phyloP scores from a whole-genome alignment of 148 eudicot species.

The Fagopyrum tataricum region DNA sequence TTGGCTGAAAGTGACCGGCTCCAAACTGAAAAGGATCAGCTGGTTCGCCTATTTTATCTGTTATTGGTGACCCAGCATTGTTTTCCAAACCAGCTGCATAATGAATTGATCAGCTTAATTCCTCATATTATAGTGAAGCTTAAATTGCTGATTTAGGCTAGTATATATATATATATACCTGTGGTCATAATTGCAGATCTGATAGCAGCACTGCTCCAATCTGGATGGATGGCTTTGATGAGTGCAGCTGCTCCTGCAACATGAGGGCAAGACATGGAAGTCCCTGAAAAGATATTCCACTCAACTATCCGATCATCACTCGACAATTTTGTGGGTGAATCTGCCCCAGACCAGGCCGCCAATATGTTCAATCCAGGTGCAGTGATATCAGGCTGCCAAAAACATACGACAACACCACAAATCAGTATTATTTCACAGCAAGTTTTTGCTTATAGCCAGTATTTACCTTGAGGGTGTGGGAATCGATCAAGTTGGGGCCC shows the following conservation, averaged over 20 bases:
- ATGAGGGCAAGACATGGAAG: constrained; percentile 96
- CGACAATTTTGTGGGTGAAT: constrained; percentile 50
- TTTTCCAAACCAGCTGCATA: constrained; percentile 52
- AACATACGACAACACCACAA: not conserved
- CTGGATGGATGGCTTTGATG: constrained; percentile 67
- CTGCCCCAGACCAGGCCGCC: constrained; percentile 77
- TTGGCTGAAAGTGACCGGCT: constrained; percentile 72
- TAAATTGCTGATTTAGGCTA: too few relatives aligned
- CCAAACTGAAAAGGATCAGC: constrained; percentile 83
- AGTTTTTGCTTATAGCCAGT: not conserved
- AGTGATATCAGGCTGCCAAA: constrained; percentile 69
- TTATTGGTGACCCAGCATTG: constrained; percentile 44
- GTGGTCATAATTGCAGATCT: constrained; percentile 82
- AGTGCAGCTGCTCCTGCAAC: constrained; percentile 72
- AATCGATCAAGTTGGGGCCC: constrained; percentile 54
- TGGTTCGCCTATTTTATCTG: constrained; percentile 39
- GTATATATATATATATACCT: constrained; percentile 25
- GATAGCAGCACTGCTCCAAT: constrained; percentile 78
- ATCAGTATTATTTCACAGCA: not conserved
- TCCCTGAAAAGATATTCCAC: constrained; percentile 71
- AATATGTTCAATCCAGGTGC: constrained; percentile 78
- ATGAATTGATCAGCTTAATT: not conserved
- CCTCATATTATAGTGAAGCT: too few relatives aligned
- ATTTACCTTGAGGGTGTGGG: constrained; percentile 61
- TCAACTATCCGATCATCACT: constrained; percentile 42